These are phyloP conservation scores for Neckera pumila DNA, from an alignment of 225 moss, liverwort and hornwort species.

Conservation along the genomic window DNA sequence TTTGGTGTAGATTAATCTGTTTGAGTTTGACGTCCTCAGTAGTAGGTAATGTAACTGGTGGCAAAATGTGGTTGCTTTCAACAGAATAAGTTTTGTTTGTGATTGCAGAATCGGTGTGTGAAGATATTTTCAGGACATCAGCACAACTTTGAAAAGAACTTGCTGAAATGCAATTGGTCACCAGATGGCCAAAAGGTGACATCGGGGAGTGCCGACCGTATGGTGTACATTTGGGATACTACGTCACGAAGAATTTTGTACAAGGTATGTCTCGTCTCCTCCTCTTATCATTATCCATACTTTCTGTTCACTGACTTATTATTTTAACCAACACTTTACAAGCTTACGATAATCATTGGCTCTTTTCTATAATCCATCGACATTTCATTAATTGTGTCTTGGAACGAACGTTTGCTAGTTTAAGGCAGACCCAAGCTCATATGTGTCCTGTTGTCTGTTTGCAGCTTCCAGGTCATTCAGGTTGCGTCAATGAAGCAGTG, in stretches of 20 bases:
- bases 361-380: neutral
- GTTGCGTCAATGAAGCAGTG: slow-evolving; percentile 87
- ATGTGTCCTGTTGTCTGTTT: neutral
- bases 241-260: slow-evolving; percentile 82
- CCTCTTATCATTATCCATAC: neutral
- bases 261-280: slow-evolving; percentile 30
- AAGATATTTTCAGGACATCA: slow-evolving; percentile 89
- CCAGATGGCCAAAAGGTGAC: slow-evolving; percentile 93
- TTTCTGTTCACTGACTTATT: neutral
- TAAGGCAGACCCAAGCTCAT: neutral
- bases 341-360: neutral
- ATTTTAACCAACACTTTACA: neutral
- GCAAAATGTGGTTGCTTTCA: neutral
- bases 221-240: slow-evolving; percentile 95
- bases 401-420: neutral
- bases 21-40: neutral
- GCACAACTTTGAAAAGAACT: slow-evolving; percentile 88
- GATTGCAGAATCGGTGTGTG: slow-evolving; percentile 74
- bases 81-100: neutral
- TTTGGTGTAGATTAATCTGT: neutral
- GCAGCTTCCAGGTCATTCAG: slow-evolving; percentile 84
- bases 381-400: neutral
- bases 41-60: slow-evolving; percentile 9
- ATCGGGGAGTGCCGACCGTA: slow-evolving; percentile 79
- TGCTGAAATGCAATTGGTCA: slow-evolving; percentile 81